Conservation (phyloP, 495 filamentous ascomycete species). For the Neurospora discreta region DNA sequence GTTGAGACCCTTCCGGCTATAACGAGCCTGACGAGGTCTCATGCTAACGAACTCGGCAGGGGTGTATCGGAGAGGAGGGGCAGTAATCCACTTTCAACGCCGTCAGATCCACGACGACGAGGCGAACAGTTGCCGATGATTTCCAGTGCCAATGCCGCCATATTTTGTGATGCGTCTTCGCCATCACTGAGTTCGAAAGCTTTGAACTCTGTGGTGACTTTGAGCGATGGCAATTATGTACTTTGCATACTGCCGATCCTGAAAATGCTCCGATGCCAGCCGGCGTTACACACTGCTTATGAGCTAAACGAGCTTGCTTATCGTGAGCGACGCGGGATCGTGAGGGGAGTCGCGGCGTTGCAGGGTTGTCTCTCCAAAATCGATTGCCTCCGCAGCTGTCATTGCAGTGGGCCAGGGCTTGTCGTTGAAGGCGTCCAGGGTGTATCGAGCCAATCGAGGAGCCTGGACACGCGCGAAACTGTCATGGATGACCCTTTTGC, state of each 20-base stretch:
- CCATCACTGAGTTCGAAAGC: neutral
- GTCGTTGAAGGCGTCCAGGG: neutral
- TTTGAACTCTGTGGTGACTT: neutral
- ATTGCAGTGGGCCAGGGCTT: neutral
- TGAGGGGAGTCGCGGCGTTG: neutral
- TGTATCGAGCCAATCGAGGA: neutral
- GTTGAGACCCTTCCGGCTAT: neutral
- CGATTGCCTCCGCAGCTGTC: neutral
- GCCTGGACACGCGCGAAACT: neutral
- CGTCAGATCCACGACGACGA: neutral
- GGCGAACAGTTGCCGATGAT: neutral
- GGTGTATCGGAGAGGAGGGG: neutral
- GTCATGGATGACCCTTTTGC: slow-evolving; percentile 2
- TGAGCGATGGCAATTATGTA: neutral
- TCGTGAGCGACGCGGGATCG: neutral
- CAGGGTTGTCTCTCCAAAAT: neutral
- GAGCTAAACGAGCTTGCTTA: neutral
- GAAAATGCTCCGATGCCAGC: neutral
- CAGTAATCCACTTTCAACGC: neutral
- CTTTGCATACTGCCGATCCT: neutral
- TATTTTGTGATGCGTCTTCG: neutral
- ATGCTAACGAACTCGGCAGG: neutral
- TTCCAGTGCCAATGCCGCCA: neutral
- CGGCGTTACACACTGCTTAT: neutral
- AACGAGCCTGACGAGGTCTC: neutral